Evolutionary conservation across 1,139 yeast genomes (phyloP).

Genomic region (Eremothecium sinecaudum): DNA sequence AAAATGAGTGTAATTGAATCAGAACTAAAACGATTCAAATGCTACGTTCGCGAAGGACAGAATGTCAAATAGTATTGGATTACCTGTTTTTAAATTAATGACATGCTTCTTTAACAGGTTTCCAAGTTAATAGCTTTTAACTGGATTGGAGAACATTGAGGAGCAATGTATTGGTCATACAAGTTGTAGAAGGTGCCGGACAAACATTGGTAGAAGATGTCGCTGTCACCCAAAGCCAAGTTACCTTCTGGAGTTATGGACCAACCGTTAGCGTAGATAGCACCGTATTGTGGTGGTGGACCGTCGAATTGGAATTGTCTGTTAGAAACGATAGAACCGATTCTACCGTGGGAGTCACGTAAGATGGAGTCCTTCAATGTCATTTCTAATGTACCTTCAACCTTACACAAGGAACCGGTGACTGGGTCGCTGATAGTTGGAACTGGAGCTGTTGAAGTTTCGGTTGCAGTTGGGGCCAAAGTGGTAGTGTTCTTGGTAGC

Average conservation of each 20-base stretch:
- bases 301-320: conserved; percentile 84
- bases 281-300: conserved; percentile 77
- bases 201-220: conserved; percentile 66
- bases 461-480: conserved; percentile 28
- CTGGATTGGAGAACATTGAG: conserved; percentile 56
- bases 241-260: conserved; percentile 50
- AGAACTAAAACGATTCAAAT: neutral
- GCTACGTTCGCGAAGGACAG: neutral
- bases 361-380: conserved; percentile 44
- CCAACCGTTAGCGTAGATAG: conserved; percentile 79
- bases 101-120: too few species aligned
- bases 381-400: conserved; percentile 45
- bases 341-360: conserved; percentile 56
- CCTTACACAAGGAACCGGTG: conserved; percentile 40
- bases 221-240: conserved; percentile 59
- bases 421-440: conserved; percentile 50
- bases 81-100: too few species aligned
- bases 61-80: too few species aligned
- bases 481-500: conserved; percentile 35
- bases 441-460: conserved; percentile 27
- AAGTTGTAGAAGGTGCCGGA: conserved; percentile 78
- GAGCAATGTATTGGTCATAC: conserved; percentile 59
- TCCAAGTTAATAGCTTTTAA: conserved; percentile 56
- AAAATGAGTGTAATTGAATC: neutral
- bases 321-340: conserved; percentile 76